These are phyloP conservation scores for Aspergillus pseudoterreus DNA, from an alignment of 2,329 filamentous ascomycete genomes.

Conservation along the genomic window DNA sequence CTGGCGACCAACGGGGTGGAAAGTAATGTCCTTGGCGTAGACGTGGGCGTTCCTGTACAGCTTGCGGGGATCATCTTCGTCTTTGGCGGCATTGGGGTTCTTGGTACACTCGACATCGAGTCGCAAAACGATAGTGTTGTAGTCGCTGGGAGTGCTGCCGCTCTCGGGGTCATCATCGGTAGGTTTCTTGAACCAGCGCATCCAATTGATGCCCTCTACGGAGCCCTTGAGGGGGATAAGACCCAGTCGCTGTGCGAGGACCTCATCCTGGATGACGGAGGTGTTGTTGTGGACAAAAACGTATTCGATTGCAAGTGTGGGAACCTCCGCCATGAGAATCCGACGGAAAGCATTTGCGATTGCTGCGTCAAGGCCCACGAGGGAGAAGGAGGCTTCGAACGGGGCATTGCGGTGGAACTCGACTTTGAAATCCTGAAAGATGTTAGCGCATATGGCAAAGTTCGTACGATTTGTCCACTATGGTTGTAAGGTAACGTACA, in stretches of 20 bases:
- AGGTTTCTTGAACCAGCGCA: slow-evolving; percentile 78
- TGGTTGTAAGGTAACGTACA: slow-evolving; percentile 32
- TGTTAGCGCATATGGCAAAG: neutral
- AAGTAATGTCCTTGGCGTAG: slow-evolving; percentile 74
- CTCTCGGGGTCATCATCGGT: slow-evolving; percentile 57
- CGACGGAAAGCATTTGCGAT: slow-evolving; percentile 97
- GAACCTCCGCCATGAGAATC: slow-evolving; percentile 91
- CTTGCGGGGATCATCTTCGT: slow-evolving; percentile 76
- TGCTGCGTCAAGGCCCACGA: slow-evolving; percentile 85
- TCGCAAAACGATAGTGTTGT: slow-evolving; percentile 79
- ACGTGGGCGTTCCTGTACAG: slow-evolving; percentile 83
- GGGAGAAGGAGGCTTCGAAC: slow-evolving; percentile 79
- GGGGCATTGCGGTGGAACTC: slow-evolving; percentile 79
- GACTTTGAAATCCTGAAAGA: slow-evolving; percentile 62
- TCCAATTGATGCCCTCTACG: slow-evolving; percentile 71
- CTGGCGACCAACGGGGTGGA: slow-evolving; percentile 72
- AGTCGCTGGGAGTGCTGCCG: slow-evolving; percentile 60
- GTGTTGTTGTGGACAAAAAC: slow-evolving; percentile 96
- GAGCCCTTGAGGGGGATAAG: slow-evolving; percentile 84
- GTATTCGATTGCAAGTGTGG: slow-evolving; percentile 88
- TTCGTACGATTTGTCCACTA: neutral
- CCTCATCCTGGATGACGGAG: slow-evolving; percentile 96
- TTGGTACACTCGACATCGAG: slow-evolving; percentile 77
- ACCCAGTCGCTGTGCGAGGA: slow-evolving; percentile 83
- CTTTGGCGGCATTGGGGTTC: slow-evolving; percentile 66